These are phyloP conservation scores for Globisporangium rhizosaccharum DNA, from an alignment of 352 stramenopile species.

Conservation along the genomic window DNA sequence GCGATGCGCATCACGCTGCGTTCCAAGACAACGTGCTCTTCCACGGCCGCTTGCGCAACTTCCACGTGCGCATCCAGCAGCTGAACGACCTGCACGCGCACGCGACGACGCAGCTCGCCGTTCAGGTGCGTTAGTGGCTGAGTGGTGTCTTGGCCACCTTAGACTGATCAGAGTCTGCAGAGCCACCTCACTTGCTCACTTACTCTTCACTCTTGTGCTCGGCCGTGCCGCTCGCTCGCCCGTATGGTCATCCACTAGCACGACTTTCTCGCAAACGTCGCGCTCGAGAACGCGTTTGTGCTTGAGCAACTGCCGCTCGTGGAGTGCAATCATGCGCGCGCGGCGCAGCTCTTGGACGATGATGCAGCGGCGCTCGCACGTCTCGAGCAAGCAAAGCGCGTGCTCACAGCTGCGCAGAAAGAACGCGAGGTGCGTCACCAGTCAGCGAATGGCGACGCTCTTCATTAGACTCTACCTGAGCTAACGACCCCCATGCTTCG, in stretches of 20 bases:
- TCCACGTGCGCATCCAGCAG: conserved; percentile 55
- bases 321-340: conserved; percentile 45
- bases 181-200: too few relatives aligned
- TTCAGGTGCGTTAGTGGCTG: conserved; percentile 33
- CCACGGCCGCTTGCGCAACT: conserved; percentile 63
- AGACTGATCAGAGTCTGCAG: too few relatives aligned
- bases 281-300: conserved; percentile 40
- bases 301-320: conserved; percentile 52
- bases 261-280: conserved; percentile 41
- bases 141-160: too few relatives aligned
- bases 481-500: too few relatives aligned
- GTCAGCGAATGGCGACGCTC: background rate
- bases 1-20: conserved; percentile 47
- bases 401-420: conserved; percentile 26
- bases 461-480: background rate
- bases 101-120: conserved; percentile 31
- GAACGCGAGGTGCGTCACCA: conserved; percentile 31
- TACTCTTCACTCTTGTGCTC: background rate
- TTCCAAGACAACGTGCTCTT: conserved; percentile 66
- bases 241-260: conserved; percentile 18
- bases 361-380: conserved; percentile 24
- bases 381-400: conserved; percentile 23
- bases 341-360: conserved; percentile 35
- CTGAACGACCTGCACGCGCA: conserved; percentile 35
- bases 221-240: background rate